These are phyloP conservation scores for Fusarium irregulare DNA, from an alignment of 2,329 filamentous ascomycete species.

Conservation along the genomic window DNA sequence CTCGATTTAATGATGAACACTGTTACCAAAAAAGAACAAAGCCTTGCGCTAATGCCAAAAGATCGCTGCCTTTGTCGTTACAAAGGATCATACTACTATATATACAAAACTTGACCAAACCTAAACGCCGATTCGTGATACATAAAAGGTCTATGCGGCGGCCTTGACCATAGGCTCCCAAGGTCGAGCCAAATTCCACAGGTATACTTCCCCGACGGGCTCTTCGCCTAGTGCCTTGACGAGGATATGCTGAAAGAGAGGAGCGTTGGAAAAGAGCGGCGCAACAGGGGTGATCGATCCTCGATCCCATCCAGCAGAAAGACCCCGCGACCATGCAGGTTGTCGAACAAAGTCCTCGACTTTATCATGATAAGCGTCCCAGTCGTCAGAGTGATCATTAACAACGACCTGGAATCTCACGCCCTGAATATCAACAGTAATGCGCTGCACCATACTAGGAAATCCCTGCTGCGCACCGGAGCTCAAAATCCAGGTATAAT, in stretches of 20 bases:
- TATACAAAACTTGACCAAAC: slow-evolving; percentile 19
- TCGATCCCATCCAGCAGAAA: slow-evolving; percentile 47
- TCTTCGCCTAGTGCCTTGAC: slow-evolving; percentile 52
- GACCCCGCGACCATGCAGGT: slow-evolving; percentile 44
- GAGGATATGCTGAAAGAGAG: slow-evolving; percentile 52
- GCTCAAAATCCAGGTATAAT: slow-evolving; percentile 53
- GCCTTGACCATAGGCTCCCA: slow-evolving; percentile 59
- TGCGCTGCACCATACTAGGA: slow-evolving; percentile 49
- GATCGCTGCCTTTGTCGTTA: background rate
- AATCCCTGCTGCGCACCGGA: slow-evolving; percentile 50
- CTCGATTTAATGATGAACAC: slow-evolving; percentile 45
- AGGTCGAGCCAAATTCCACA: slow-evolving; percentile 56
- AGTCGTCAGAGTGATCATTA: slow-evolving; percentile 51
- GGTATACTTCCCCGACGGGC: slow-evolving; percentile 52
- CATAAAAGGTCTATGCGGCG: slow-evolving; percentile 41
- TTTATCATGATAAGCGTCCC: slow-evolving; percentile 48
- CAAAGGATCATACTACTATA: slow-evolving; percentile 8
- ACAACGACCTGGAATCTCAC: slow-evolving; percentile 54
- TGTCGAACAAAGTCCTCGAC: slow-evolving; percentile 52
- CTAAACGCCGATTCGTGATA: slow-evolving; percentile 30
- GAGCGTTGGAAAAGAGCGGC: slow-evolving; percentile 46
- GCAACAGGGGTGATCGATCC: slow-evolving; percentile 42
- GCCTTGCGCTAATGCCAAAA: slow-evolving; percentile 34
- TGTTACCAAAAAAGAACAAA: slow-evolving; percentile 29
- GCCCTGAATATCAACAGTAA: slow-evolving; percentile 55